phyloP scores from a whole-genome alignment of 331 rosid genomes.

The Quercus phellos region DNA sequence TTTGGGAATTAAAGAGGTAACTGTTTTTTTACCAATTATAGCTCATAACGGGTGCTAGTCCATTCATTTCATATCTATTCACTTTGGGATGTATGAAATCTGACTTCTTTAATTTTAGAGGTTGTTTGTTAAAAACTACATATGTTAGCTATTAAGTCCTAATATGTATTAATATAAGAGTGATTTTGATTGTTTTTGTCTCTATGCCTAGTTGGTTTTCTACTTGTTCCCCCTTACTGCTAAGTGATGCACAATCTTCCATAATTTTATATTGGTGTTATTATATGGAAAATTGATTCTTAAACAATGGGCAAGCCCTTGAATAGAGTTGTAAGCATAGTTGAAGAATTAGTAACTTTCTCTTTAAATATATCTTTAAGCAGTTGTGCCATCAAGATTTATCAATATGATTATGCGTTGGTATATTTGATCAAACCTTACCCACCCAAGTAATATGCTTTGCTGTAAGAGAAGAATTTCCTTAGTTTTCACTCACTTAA shows the following conservation, averaged over 20 bases:
- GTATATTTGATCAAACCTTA: background rate
- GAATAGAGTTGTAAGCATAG: background rate
- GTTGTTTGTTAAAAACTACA: background rate
- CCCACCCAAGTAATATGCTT: background rate
- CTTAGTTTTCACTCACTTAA: background rate
- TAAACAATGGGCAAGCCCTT: background rate
- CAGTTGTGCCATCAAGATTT: background rate
- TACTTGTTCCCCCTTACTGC: background rate
- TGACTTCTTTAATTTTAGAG: background rate
- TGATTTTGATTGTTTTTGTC: background rate
- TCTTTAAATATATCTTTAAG: background rate
- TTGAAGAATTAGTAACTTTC: no score
- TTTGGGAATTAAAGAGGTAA: constrained; percentile 89
- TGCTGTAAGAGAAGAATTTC: background rate
- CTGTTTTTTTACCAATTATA: background rate
- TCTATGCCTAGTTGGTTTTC: background rate
- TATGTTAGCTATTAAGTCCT: background rate
- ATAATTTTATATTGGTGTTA: background rate
- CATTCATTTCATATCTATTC: background rate
- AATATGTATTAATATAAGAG: background rate
- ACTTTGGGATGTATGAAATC: background rate
- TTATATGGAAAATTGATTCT: background rate
- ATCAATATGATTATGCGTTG: background rate
- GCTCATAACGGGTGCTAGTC: background rate
- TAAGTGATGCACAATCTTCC: background rate